Evolutionary conservation across 495 filamentous ascomycete genomes (phyloP), one percentile per base, ranked within the genome.

Genomic region (Hyaloscypha variabilis): DNA sequence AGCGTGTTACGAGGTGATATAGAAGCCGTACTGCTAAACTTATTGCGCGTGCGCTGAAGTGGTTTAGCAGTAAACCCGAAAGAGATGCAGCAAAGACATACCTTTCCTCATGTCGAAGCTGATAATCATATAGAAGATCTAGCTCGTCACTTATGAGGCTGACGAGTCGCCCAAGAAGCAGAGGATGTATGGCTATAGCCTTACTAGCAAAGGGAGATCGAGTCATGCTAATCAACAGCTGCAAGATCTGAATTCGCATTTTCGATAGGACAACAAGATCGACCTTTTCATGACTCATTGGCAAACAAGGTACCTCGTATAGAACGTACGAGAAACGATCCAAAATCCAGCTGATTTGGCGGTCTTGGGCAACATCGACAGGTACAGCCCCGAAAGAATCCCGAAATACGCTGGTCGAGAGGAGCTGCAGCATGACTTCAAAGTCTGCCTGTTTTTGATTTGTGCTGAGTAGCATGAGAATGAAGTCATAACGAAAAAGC

Each of bases 131-230:
- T 14, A 73, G 28, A 26, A 59, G 31, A 58, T 71, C 71, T 17
- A 73, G 51, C 42, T 71, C 69, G 34, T 73, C 69, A 46, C 64
- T 69, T 24, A 73, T 63, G 49, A 73, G 64, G 39, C 64, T 53
- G 2, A 71, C 66, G 36, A 73, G 51, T 28, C 62, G 39, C 8
- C 69, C 71, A 36, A 73, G 69, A 21, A 67, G 28, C 26, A 55
- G 28, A 1, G 36, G 58, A 56, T 73, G 71, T 17, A 55, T 42
- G 30, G 71, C 69, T 4, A 73, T 50, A 2, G 55, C 61, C 31
- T 62, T 57, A 28, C 69, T 65, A 21, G 65, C 64, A 50, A 57
- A 66, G 19, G 63, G 58, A 34, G 68, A 68, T 11, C 65, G 66
- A 42, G 66, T 68, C 60, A 73, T 68, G 19, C 63, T 61, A 11